Percentiles rank a stretch among this genome's conserved stretches.
Evolutionary conservation across 495 filamentous ascomycete species (phyloP).

Genomic region (Lasiosphaeria miniovina): DNA sequence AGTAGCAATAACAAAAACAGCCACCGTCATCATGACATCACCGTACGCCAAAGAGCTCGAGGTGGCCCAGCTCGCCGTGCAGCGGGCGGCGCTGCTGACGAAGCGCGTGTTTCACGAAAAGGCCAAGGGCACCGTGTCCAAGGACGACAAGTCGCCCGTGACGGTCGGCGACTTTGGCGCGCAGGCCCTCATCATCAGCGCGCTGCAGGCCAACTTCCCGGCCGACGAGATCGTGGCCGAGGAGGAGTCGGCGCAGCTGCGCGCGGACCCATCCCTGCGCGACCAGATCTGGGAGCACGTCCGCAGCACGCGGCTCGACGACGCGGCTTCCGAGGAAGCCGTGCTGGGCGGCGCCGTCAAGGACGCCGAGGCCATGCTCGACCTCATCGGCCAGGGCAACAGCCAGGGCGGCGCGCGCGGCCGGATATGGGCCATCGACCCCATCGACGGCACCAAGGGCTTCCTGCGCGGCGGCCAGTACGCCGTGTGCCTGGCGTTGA

Average conservation of each 20-base stretch:
- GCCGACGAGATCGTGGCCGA: constrained; percentile 89
- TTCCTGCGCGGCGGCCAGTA: constrained; percentile 98
- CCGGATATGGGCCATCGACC: constrained; percentile 94
- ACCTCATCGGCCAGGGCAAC: constrained; percentile 79
- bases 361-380: constrained; percentile 72
- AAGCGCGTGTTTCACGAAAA: constrained; percentile 90
- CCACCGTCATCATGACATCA: constrained; percentile 10
- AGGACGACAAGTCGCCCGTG: constrained; percentile 92
- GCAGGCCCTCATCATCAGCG: constrained; percentile 90
- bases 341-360: constrained; percentile 69
- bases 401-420: constrained; percentile 75
- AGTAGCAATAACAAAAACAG: not conserved
- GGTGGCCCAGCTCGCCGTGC: constrained; percentile 86
- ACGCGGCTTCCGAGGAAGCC: constrained; percentile 53
- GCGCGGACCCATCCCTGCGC: constrained; percentile 61
- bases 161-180: constrained; percentile 98
- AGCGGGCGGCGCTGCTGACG: constrained; percentile 82
- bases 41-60: constrained; percentile 75
- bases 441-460: constrained; percentile 95
- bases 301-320: constrained; percentile 64
- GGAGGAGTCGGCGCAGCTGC: constrained; percentile 80
- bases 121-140: constrained; percentile 88
- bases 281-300: constrained; percentile 82
- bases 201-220: constrained; percentile 85
- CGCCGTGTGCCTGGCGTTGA: constrained; percentile 86